These are phyloP conservation scores for Salix caprea DNA, from an alignment of 345 rosid genomes.

Conservation along the genomic window DNA sequence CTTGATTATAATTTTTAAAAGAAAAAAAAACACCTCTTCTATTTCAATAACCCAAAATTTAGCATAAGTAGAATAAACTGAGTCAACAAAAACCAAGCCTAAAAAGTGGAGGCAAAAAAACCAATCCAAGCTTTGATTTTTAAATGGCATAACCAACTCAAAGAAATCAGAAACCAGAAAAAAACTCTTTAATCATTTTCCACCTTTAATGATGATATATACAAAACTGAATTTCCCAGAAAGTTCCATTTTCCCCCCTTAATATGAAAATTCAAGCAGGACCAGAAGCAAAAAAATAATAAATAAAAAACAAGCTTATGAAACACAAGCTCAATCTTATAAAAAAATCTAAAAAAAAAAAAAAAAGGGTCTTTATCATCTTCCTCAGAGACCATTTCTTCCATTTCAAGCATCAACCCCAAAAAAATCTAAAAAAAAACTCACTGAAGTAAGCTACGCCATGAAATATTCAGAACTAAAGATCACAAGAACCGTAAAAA, in stretches of 20 bases:
- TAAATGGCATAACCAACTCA: neutral
- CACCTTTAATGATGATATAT: neutral
- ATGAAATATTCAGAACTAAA: neutral
- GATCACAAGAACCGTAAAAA: neutral
- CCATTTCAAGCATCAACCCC: slow-evolving; percentile 1
- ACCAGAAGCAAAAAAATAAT: neutral
- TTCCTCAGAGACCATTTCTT: neutral
- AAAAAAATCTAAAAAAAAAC: neutral
- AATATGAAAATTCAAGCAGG: neutral
- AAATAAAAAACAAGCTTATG: neutral
- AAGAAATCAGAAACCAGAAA: neutral
- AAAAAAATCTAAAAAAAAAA: neutral
- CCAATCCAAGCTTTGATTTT: neutral
- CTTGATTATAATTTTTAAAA: too few species aligned
- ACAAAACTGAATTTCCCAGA: neutral
- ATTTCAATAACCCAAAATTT: neutral
- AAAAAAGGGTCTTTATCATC: neutral
- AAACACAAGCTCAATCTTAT: neutral
- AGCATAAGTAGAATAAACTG: neutral
- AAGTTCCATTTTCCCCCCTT: neutral
- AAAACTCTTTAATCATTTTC: neutral
- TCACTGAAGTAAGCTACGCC: neutral
- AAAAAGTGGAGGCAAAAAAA: neutral
- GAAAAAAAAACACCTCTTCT: neutral
- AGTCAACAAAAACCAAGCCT: neutral